These are phyloP conservation scores for Metschnikowia amazonensis DNA, from an alignment of 805 yeast genomes.

Conservation along the genomic window DNA sequence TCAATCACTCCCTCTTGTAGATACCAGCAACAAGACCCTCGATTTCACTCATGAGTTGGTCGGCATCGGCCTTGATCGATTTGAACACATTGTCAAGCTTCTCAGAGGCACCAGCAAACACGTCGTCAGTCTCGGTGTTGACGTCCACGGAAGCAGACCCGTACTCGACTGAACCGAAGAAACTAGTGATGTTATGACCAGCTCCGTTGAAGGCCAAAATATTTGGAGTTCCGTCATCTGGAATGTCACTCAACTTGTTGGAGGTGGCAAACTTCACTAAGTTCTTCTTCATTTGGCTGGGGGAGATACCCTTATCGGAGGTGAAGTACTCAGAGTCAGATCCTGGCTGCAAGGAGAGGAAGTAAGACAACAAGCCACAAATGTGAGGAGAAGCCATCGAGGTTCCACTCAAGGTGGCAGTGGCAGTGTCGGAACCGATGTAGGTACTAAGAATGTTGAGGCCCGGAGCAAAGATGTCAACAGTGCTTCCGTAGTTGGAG, in stretches of 20 bases:
- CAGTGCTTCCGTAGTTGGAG: conserved; percentile 53
- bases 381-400: conserved; percentile 99
- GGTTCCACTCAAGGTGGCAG: conserved; percentile 88
- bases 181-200: conserved; percentile 63
- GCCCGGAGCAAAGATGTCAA: conserved; percentile 55
- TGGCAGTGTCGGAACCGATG: conserved; percentile 70
- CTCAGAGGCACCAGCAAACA: conserved; percentile 10
- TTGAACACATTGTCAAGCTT: conserved; percentile 23
- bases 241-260: conserved; percentile 56
- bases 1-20: conserved; percentile 19
- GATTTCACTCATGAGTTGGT: conserved; percentile 23
- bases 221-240: conserved; percentile 70
- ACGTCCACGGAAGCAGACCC: conserved; percentile 14
- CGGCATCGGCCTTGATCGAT: conserved; percentile 18
- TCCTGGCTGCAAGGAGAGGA: conserved; percentile 79
- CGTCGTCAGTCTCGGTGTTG: conserved; percentile 16
- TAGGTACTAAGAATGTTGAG: conserved; percentile 57
- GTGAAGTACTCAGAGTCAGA: conserved; percentile 58
- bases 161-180: conserved; percentile 45
- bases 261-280: conserved; percentile 66
- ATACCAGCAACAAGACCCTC: conserved; percentile 26
- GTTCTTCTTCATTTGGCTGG: conserved; percentile 73
- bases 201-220: conserved; percentile 77
- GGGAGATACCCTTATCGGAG: conserved; percentile 54
- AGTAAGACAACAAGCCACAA: conserved; percentile 87